phyloP scores from a whole-genome alignment of 2,329 filamentous ascomycete genomes.

The Pseudocercospora vitis region DNA sequence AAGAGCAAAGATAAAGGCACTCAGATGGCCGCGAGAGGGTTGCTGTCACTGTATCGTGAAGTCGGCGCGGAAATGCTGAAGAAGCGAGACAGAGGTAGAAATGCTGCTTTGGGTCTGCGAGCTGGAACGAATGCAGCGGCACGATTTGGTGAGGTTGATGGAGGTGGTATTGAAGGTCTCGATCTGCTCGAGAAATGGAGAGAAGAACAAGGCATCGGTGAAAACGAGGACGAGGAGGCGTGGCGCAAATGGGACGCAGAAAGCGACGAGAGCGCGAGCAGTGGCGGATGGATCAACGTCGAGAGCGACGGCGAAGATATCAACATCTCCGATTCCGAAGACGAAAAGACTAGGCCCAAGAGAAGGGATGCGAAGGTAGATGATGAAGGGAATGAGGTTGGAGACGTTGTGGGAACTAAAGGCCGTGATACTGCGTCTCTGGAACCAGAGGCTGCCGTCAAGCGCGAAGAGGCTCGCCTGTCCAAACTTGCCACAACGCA shows the following conservation, averaged over 20 bases:
- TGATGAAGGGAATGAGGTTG: slow-evolving; percentile 17
- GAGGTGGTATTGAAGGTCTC: slow-evolving; percentile 85
- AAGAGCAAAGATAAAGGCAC: slow-evolving; percentile 98
- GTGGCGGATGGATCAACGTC: slow-evolving; percentile 91
- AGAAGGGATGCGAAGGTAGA: slow-evolving; percentile 40
- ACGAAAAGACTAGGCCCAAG: slow-evolving; percentile 57
- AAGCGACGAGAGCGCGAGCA: slow-evolving; percentile 64
- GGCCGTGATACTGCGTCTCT: slow-evolving; percentile 36
- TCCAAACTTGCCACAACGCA: slow-evolving; percentile 85
- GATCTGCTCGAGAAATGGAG: slow-evolving; percentile 93
- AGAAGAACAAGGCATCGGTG: slow-evolving; percentile 73
- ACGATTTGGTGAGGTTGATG: slow-evolving; percentile 77
- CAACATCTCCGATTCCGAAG: slow-evolving; percentile 69
- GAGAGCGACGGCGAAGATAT: slow-evolving; percentile 76
- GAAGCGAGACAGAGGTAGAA: slow-evolving; percentile 87
- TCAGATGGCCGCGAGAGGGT: slow-evolving; percentile 96
- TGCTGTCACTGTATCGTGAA: slow-evolving; percentile 87
- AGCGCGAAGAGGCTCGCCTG: slow-evolving; percentile 37
- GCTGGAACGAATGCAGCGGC: slow-evolving; percentile 72
- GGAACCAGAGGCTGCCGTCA: slow-evolving; percentile 33
- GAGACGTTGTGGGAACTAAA: slow-evolving; percentile 28
- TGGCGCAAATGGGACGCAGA: slow-evolving; percentile 64
- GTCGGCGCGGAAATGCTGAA: slow-evolving; percentile 85
- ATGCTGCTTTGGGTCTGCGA: slow-evolving; percentile 79
- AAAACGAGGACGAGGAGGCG: slow-evolving; percentile 59